Evolutionary conservation across 1,284 basidiomycete genomes (phyloP).

Genomic region (Cryptococcus neoformans): DNA sequence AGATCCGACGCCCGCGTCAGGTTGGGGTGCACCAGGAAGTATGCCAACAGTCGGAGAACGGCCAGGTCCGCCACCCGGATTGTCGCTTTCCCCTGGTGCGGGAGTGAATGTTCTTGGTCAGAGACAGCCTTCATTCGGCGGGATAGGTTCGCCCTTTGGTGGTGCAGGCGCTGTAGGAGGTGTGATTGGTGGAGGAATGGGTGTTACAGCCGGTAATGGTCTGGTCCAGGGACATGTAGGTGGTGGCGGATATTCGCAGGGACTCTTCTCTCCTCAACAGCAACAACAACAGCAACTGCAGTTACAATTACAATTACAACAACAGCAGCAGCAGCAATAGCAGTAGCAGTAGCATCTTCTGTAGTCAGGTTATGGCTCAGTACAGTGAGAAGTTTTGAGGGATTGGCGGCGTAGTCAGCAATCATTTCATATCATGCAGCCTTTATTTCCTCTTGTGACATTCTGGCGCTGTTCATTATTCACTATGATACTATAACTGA

Average conservation of each 20-base stretch:
- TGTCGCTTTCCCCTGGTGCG: constrained; percentile 3
- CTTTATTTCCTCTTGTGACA: neutral
- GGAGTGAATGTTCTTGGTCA: neutral
- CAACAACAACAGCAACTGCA: constrained; percentile 10
- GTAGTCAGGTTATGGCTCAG: neutral
- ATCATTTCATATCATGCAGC: neutral
- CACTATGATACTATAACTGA: neutral
- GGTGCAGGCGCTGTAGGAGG: neutral
- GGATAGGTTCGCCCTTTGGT: constrained; percentile 6
- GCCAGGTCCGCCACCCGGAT: constrained; percentile 5
- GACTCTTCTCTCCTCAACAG: constrained; percentile 15
- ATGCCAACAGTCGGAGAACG: constrained; percentile 16
- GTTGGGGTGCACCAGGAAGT: constrained; percentile 10
- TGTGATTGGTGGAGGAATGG: constrained; percentile 1
- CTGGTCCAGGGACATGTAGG: neutral
- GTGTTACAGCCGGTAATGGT: neutral
- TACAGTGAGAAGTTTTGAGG: no score
- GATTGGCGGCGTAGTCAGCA: neutral
- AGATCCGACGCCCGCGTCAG: neutral
- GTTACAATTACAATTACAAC: neutral
- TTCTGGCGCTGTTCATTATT: constrained; percentile 6
- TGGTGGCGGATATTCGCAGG: constrained; percentile 7
- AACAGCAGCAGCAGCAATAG: constrained; percentile 4
- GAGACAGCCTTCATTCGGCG: constrained; percentile 12
- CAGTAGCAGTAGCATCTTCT: constrained; percentile 6